Base-by-base conservation (phyloP, 768 basidiomycete genomes). In the Exidia glandulosa region DNA sequence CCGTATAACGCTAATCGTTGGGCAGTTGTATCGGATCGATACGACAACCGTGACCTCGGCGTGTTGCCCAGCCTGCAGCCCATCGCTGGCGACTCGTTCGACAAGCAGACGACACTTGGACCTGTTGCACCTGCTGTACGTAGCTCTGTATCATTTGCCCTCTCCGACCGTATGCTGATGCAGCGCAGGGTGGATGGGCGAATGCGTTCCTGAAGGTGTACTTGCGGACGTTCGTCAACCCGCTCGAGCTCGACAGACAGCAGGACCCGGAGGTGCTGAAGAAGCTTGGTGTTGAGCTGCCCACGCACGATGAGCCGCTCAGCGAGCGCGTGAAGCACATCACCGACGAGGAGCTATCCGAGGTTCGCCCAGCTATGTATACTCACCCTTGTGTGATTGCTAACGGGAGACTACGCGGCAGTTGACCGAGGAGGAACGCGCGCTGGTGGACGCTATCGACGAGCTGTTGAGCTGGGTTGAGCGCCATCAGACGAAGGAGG, bases 31-130 rank as follows among this genome's bases (percentile, higher is more conserved):
- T 25, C 23, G 16, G 61, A 58, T 59, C 88, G 93, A 63, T 78
- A 85, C 59, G 93, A 95, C 70, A 94, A 95, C 70, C 86, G 93
- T 7, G 93, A 95, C 72, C 86, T 87, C 65, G 76, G 78, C 37
- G 84, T 93, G 54, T 72, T 94, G 29, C 82, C 87, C 6, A 85
- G 85, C 69, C 88, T 90, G 65, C 92, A 94, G 65, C 88, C 89
- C 0, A 73, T 67, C 45, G 70, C 68, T 34, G 74, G 73, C 25
- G 68, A 75, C 10, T 72, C 79, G 4, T 78, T 92, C 59, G 78
- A 85, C 63, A 74, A 83, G 57, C 88, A 90, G 67, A 90, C 86
- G 0, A 70, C 81, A 23, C 71, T 91, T 9, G 84, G 91, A 56
- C 80, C 75, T 19, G 83, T 79, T 57, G 73, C 75, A 27, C 81